Evolutionary conservation across 2,329 filamentous ascomycete species (phyloP).

Genomic region (Echinosphaeria canescens): DNA sequence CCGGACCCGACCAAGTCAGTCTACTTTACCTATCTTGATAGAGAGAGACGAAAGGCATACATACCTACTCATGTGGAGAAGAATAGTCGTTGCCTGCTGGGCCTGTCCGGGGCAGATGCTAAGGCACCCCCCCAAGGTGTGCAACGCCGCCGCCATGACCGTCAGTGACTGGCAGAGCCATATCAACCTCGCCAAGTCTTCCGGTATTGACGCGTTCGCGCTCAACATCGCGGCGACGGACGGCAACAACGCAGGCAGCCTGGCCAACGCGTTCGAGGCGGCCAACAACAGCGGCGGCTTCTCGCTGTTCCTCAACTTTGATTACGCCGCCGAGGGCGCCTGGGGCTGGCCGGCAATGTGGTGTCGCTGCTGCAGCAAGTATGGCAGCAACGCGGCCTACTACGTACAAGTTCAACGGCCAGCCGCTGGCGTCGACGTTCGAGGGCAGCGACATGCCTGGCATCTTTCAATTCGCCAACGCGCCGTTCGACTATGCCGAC

Average conservation of each 20-base stretch:
- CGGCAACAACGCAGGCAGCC: slow-evolving; percentile 1
- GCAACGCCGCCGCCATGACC: slow-evolving; percentile 1
- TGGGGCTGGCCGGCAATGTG: too few species aligned
- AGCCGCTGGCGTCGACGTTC: slow-evolving; percentile 17
- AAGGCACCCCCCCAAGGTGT: slow-evolving; percentile 1
- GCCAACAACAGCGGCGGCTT: slow-evolving; percentile 2
- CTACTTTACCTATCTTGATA: too few species aligned
- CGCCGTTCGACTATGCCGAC: slow-evolving; percentile 22
- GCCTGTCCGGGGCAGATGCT: neutral
- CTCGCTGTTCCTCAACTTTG: slow-evolving; percentile 5
- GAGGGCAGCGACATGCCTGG: slow-evolving; percentile 8
- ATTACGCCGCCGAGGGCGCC: slow-evolving; percentile 3
- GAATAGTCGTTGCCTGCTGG: neutral
- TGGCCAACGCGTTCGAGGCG: slow-evolving; percentile 2
- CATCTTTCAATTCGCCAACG: slow-evolving; percentile 16
- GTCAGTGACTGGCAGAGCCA: slow-evolving; percentile 3
- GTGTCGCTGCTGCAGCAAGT: too few species aligned
- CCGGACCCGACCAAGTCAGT: too few species aligned
- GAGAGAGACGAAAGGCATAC: too few species aligned
- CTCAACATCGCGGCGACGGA: slow-evolving; percentile 3
- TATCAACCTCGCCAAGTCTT: slow-evolving; percentile 2
- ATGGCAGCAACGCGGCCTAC: slow-evolving; percentile 2
- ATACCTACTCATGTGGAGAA: too few species aligned
- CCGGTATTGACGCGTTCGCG: slow-evolving; percentile 4
- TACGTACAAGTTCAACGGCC: slow-evolving; percentile 6